Evolutionary conservation across 768 basidiomycete genomes (phyloP).

Genomic region (Zangia roseola): DNA sequence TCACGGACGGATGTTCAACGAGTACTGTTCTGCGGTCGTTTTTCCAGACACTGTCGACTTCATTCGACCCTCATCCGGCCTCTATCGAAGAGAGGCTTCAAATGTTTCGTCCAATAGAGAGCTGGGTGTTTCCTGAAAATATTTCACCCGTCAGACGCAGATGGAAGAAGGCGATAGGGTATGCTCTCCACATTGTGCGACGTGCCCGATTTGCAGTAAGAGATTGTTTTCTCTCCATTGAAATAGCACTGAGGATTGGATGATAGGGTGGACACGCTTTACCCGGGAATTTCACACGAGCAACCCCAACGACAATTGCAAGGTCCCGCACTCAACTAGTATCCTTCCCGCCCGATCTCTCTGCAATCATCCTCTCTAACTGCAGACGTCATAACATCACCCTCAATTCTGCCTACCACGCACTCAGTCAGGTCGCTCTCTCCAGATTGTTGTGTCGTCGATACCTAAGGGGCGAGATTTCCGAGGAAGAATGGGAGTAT

Average conservation of each 20-base stretch:
- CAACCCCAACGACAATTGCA: constrained; percentile 41
- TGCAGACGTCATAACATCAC: constrained; percentile 45
- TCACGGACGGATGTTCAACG: constrained; percentile 51
- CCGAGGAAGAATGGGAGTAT: constrained; percentile 50
- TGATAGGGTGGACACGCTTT: constrained; percentile 54
- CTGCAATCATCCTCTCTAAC: constrained; percentile 31
- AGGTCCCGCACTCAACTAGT: constrained; percentile 25
- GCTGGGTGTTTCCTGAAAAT: no score
- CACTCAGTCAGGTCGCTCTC: constrained; percentile 49
- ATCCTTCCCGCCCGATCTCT: constrained; percentile 30
- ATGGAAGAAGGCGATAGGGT: no score
- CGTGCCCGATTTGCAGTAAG: no score
- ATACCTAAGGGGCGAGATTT: constrained; percentile 47
- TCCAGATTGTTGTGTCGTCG: constrained; percentile 47
- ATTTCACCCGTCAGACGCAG: no score
- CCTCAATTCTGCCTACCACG: constrained; percentile 48
- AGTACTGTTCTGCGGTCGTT: constrained; percentile 1
- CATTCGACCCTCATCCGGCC: no score
- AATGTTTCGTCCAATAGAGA: no score
- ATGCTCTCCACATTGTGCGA: no score
- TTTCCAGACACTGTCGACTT: no score
- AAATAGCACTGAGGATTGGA: no score
- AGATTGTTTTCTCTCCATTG: no score
- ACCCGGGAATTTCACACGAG: constrained; percentile 38
- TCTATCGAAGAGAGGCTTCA: no score